A percentile compares a stretch with the other conserved stretches of the same genome.
Evolutionary conservation across 2,329 filamentous ascomycete genomes (phyloP).

Genomic region (Fusarium sambucinum): DNA sequence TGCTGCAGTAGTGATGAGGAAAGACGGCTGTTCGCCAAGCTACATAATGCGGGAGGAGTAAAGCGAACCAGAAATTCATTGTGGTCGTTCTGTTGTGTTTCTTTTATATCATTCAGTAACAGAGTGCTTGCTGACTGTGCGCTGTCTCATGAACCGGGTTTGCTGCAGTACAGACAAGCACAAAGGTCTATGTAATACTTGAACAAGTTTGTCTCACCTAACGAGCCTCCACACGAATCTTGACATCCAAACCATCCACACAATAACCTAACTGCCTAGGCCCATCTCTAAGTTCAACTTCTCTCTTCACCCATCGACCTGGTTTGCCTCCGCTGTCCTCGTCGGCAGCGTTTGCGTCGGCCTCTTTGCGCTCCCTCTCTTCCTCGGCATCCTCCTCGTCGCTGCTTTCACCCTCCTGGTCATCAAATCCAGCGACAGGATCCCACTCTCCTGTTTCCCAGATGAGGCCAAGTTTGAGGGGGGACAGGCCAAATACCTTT

Average conservation of each 20-base stretch:
- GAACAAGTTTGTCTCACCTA: conserved; percentile 26
- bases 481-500: conserved; percentile 73
- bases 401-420: conserved; percentile 67
- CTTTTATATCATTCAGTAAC: conserved; percentile 14
- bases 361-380: conserved; percentile 44
- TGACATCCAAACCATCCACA: conserved; percentile 79
- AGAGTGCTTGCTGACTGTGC: conserved; percentile 5
- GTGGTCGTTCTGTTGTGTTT: not conserved
- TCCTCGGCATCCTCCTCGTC: conserved; percentile 63
- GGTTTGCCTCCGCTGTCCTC: conserved; percentile 50
- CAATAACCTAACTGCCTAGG: conserved; percentile 86
- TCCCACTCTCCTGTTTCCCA: conserved; percentile 96
- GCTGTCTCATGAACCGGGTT: conserved; percentile 4
- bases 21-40: not conserved
- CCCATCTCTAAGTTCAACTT: conserved; percentile 83
- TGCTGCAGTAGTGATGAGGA: not conserved
- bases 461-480: conserved; percentile 74
- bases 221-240: conserved; percentile 74
- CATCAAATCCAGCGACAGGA: conserved; percentile 74
- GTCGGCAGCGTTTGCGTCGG: conserved; percentile 44
- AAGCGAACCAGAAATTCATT: not conserved
- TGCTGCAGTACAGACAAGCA: conserved; percentile 26
- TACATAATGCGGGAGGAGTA: not conserved
- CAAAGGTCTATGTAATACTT: conserved; percentile 6
- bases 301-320: conserved; percentile 78